phyloP scores from a whole-genome alignment of 2,329 filamentous ascomycete species.

The Alternaria sp. region DNA sequence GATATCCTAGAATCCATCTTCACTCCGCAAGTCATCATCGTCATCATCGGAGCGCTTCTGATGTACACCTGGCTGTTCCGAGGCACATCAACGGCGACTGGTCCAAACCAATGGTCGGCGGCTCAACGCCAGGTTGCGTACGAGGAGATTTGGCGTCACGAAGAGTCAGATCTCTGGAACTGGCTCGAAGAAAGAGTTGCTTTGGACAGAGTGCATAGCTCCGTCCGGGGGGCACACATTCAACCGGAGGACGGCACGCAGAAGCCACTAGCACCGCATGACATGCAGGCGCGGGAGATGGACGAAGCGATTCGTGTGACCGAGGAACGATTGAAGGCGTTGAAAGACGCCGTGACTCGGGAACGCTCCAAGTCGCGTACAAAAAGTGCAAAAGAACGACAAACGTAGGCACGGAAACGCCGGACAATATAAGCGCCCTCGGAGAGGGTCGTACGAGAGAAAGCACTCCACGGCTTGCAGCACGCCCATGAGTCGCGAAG shows the following conservation, averaged over 20 bases:
- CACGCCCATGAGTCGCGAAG: not conserved
- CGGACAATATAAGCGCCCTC: not conserved
- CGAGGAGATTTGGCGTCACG: constrained; percentile 88
- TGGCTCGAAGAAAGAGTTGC: constrained; percentile 90
- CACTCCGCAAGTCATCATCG: constrained; percentile 78
- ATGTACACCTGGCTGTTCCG: constrained; percentile 45
- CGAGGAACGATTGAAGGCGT: constrained; percentile 77
- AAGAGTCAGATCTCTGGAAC: constrained; percentile 89
- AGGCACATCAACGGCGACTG: constrained; percentile 38
- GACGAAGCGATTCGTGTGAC: constrained; percentile 83
- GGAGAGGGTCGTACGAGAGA: not conserved
- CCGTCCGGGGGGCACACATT: constrained; percentile 30
- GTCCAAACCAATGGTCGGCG: constrained; percentile 43
- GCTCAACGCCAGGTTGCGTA: constrained; percentile 81
- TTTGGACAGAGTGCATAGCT: constrained; percentile 61
- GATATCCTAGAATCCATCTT: constrained; percentile 74
- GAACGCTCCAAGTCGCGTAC: constrained; percentile 29
- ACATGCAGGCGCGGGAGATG: constrained; percentile 76
- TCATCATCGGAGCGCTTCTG: constrained; percentile 68
- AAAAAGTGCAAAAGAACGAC: constrained; percentile 28
- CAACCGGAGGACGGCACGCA: constrained; percentile 53
- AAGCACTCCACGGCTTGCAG: not conserved
- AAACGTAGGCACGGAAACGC: constrained; percentile 8
- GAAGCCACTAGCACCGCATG: constrained; percentile 55
- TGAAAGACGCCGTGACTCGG: constrained; percentile 71